Evolutionary conservation across 73 alveolate species (phyloP), one percentile per base, ranked within the genome.

Genomic region (Tetrahymena elliotti): DNA sequence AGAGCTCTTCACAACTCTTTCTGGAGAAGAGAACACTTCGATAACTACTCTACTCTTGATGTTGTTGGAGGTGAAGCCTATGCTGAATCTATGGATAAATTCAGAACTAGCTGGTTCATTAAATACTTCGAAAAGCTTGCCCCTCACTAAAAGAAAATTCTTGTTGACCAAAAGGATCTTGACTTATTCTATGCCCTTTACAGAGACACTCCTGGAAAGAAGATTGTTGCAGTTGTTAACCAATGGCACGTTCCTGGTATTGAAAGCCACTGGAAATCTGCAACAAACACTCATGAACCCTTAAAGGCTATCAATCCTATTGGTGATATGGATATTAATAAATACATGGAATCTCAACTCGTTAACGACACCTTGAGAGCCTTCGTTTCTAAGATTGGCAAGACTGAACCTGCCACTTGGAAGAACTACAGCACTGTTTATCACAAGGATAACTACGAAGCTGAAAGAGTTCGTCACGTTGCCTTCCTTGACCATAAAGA

Each of bases 231-330:
- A 37, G 97, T 97, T 35, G 99, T 97, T 88, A 97, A 97, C 96
- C 95, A 97, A 94, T 97, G 99, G 99, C 99, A 97, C 68, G 93
- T 96, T 94, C 98, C 95, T 93, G 99, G 99, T 31, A 96, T 97
- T 93, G 99, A 97, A 93, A 97, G 95, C 93, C 97, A 94, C 93
- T 97, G 99, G 99, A 93, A 97, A 84, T 93, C 83, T 52, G 83
- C 96, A 52, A 94, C 96, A 20, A 88, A 88, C 33, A 94, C 97
- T 16, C 96, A 93, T 18, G 88, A 52, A 36, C 52, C 93, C 93
- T 92, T 92, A 16, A 98, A 97, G 92, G 97, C 96, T 34, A 97
- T 97, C 47, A 97, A 97, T 93, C 99, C 99, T 20, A 96, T 97
- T 53, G 99, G 99, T 52, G 99, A 97, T 93, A 92, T 97, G 98